These are phyloP conservation scores for Phytopythium mirpurense DNA, from an alignment of 352 stramenopile genomes.

Conservation along the genomic window DNA sequence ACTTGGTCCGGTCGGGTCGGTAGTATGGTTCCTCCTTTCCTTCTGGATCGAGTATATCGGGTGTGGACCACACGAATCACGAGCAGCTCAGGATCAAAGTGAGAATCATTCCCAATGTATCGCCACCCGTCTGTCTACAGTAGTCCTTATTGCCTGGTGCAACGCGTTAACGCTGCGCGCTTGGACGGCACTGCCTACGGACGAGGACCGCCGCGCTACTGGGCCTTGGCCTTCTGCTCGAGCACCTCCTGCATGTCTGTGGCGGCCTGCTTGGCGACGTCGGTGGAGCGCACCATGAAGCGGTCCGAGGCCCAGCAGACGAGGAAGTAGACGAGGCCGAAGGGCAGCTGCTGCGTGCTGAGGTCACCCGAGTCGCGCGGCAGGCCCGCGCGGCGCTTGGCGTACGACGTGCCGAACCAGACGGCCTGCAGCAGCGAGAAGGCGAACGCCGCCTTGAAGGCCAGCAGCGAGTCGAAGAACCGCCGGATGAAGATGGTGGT, in stretches of 20 bases:
- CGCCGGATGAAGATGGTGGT: conserved; percentile 66
- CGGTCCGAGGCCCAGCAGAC: conserved; percentile 76
- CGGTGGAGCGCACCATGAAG: conserved; percentile 73
- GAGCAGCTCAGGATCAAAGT: too few relatives aligned
- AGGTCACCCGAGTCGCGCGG: conserved; percentile 52
- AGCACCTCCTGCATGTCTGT: conserved; percentile 54
- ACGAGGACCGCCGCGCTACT: neutral
- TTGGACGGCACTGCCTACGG: too few relatives aligned
- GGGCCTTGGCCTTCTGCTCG: conserved; percentile 16
- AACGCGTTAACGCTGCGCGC: too few relatives aligned
- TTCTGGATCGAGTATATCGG: too few relatives aligned
- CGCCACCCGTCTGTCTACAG: too few relatives aligned
- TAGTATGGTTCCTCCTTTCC: too few relatives aligned
- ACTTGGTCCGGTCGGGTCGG: too few relatives aligned
- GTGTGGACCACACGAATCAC: too few relatives aligned
- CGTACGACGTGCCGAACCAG: conserved; percentile 57
- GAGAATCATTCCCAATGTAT: too few relatives aligned
- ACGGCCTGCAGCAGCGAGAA: conserved; percentile 67
- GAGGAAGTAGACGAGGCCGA: conserved; percentile 70
- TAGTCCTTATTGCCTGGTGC: too few relatives aligned
- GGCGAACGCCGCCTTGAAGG: conserved; percentile 75
- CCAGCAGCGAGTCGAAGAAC: conserved; percentile 50
- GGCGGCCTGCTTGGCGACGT: conserved; percentile 56
- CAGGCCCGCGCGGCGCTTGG: conserved; percentile 36
- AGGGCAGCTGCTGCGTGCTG: conserved; percentile 50